Percentiles rank a stretch among this genome's conserved stretches.
Conservation (phyloP, 495 filamentous ascomycete species). For the Tuber melanosporum region DNA sequence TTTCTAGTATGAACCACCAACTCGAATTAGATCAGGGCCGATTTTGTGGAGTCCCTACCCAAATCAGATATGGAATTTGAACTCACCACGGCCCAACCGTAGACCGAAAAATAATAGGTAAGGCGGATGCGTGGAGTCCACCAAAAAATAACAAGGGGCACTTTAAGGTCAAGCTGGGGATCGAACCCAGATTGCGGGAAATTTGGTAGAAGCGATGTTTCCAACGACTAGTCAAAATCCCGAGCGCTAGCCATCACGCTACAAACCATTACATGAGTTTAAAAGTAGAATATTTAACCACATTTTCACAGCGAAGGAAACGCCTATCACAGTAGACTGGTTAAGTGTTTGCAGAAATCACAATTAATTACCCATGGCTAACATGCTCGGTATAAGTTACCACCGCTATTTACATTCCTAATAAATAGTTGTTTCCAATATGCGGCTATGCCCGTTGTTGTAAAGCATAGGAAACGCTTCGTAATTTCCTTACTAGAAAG, state of each 20-base stretch:
- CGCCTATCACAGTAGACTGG: not conserved
- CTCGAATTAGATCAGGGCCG: not conserved
- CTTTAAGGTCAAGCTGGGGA: not conserved
- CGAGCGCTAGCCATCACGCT: slow-evolving; percentile 32
- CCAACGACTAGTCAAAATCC: slow-evolving; percentile 13
- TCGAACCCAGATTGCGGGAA: slow-evolving; percentile 6
- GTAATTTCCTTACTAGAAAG: too few relatives aligned
- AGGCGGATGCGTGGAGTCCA: not conserved
- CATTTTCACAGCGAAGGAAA: not conserved
- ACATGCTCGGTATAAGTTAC: too few relatives aligned
- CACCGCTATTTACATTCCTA: not conserved
- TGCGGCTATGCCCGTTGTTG: not conserved
- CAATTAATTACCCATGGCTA: not conserved
- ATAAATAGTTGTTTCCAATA: not conserved
- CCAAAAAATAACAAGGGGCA: not conserved
- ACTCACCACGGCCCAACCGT: not conserved
- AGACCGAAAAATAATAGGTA: not conserved
- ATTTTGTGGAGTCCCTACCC: not conserved
- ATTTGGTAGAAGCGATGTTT: not conserved
- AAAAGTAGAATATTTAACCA: not conserved
- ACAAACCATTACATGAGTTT: slow-evolving; percentile 11
- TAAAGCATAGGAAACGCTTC: not conserved
- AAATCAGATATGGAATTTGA: not conserved
- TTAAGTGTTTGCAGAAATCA: too few relatives aligned
- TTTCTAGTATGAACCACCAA: not conserved